Percentiles rank a stretch among this genome's conserved stretches.
These are phyloP conservation scores for Blastomyces emzantsi DNA, from an alignment of 2,329 filamentous ascomycete species.

Conservation along the genomic window DNA sequence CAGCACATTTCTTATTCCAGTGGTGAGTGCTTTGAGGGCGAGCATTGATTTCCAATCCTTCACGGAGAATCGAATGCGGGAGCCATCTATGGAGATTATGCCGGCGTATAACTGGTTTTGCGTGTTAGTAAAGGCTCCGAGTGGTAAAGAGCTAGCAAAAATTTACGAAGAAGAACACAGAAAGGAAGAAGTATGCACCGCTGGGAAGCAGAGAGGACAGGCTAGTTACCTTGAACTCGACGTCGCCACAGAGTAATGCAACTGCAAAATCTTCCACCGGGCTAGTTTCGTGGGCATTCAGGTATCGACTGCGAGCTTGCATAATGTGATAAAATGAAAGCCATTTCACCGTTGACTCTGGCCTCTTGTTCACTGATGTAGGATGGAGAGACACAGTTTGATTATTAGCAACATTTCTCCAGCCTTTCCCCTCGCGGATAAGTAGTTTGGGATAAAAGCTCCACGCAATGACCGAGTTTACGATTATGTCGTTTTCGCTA, in stretches of 20 bases:
- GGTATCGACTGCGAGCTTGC: conserved; percentile 69
- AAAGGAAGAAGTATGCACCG: background rate
- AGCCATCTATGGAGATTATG: conserved; percentile 77
- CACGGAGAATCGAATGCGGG: conserved; percentile 72
- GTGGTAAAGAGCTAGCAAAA: background rate
- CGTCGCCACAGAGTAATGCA: conserved; percentile 76
- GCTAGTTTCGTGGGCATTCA: conserved; percentile 85
- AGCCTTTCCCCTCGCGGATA: conserved; percentile 71
- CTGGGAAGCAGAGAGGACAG: background rate
- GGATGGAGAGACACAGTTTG: conserved; percentile 81
- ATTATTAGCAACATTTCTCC: conserved; percentile 88
- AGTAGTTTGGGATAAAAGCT: conserved; percentile 94
- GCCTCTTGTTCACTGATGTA: conserved; percentile 74
- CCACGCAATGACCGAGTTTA: conserved; percentile 78
- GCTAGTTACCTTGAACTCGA: conserved; percentile 61
- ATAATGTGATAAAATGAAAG: conserved; percentile 96
- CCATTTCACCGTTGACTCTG: conserved; percentile 54
- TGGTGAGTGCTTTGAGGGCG: conserved; percentile 72
- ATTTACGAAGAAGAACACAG: conserved; percentile 9
- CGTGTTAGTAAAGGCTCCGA: background rate
- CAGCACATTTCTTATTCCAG: conserved; percentile 65
- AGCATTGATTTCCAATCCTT: conserved; percentile 86
- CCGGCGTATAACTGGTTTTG: conserved; percentile 65
- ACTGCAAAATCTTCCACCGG: conserved; percentile 73
- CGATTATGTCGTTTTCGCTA: conserved; percentile 69